Evolutionary conservation across 208 protist genomes (phyloP).

Genomic region (Crithidia brevicula): DNA sequence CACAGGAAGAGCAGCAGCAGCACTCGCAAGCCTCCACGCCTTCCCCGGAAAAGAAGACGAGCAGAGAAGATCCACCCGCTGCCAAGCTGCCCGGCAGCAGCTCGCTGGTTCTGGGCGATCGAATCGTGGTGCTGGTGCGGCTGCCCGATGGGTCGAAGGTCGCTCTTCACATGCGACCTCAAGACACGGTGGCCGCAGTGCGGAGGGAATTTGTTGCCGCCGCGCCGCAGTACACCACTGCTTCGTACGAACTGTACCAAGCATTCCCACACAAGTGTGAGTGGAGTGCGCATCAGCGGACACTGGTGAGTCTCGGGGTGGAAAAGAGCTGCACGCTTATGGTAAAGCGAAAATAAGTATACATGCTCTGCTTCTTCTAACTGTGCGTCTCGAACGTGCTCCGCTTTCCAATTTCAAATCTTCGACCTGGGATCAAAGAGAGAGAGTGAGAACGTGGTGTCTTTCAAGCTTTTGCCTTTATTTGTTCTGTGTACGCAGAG

Average conservation of each 20-base stretch:
- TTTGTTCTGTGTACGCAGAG: background rate
- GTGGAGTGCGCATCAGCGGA: slow-evolving; percentile 65
- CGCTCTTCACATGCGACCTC: slow-evolving; percentile 48
- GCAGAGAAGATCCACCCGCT: background rate
- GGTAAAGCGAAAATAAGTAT: slow-evolving; percentile 28
- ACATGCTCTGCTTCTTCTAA: too few species aligned
- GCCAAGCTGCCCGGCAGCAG: background rate
- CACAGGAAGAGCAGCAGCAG: background rate
- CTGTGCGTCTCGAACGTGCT: too few species aligned
- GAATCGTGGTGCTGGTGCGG: slow-evolving; percentile 65
- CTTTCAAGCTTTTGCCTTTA: background rate
- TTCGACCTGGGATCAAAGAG: too few species aligned
- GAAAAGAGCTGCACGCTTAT: slow-evolving; percentile 68
- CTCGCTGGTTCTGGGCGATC: slow-evolving; percentile 28
- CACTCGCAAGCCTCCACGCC: background rate
- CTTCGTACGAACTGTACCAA: slow-evolving; percentile 75
- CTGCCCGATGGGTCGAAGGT: slow-evolving; percentile 72
- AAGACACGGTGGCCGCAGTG: slow-evolving; percentile 68
- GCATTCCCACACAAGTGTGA: slow-evolving; percentile 61
- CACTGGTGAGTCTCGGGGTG: slow-evolving; percentile 65
- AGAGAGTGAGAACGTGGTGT: too few species aligned
- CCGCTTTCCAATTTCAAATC: too few species aligned
- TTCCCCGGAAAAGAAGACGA: background rate
- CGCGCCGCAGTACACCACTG: slow-evolving; percentile 43
- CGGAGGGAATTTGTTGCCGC: slow-evolving; percentile 61